Percentiles rank a stretch among this genome's conserved stretches.
Evolutionary conservation across 2,329 filamentous ascomycete genomes (phyloP).

Genomic region (Acephala macrosclerotiorum): DNA sequence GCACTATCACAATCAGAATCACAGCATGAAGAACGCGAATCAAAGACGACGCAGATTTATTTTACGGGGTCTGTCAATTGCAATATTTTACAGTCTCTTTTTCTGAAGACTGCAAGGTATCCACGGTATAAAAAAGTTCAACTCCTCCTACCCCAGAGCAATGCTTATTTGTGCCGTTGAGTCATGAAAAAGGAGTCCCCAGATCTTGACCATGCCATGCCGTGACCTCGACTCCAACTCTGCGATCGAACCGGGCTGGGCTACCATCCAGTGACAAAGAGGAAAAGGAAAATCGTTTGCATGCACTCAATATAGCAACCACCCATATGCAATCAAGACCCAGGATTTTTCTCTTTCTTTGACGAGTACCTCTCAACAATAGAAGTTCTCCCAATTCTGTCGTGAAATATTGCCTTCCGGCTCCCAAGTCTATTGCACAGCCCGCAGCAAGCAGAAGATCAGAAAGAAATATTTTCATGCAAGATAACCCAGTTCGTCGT

Average conservation of each 20-base stretch:
- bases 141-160: constrained; percentile 36
- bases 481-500: constrained; percentile 93
- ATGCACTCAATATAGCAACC: constrained; percentile 28
- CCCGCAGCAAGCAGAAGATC: constrained; percentile 15
- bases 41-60: not conserved
- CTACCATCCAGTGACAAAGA: not conserved
- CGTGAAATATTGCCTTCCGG: constrained; percentile 13
- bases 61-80: constrained; percentile 4
- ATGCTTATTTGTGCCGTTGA: constrained; percentile 32
- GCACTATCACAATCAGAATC: not conserved
- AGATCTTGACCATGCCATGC: constrained; percentile 13
- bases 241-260: not conserved
- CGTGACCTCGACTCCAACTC: constrained; percentile 5
- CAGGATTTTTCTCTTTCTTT: constrained; percentile 18
- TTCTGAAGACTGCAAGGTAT: constrained; percentile 26
- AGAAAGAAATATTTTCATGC: constrained; percentile 61
- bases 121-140: constrained; percentile 36
- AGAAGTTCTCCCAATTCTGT: constrained; percentile 9
- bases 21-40: not conserved
- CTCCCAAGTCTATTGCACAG: constrained; percentile 29
- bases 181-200: constrained; percentile 16
- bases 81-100: constrained; percentile 19
- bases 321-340: constrained; percentile 31
- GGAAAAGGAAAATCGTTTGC: constrained; percentile 16
- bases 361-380: constrained; percentile 8